phyloP scores from a whole-genome alignment of 352 stramenopile genomes.

The Discostella stelligera region DNA sequence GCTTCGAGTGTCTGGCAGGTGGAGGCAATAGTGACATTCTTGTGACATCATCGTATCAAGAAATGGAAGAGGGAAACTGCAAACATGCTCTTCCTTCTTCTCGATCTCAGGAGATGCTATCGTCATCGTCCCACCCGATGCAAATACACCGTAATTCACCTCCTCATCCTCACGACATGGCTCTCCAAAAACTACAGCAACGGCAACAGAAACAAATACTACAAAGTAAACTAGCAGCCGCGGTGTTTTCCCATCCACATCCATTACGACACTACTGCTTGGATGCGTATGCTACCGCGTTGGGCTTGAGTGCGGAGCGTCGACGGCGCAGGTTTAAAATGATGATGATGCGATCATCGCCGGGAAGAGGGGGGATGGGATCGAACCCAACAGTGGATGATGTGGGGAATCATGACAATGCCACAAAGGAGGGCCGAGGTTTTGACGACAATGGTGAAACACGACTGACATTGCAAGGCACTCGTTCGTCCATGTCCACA shows the following conservation, averaged over 20 bases:
- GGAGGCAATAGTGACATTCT: not conserved
- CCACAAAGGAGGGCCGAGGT: too few species aligned
- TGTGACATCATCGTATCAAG: not conserved
- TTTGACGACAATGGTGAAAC: not conserved
- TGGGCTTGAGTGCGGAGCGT: conserved; percentile 44
- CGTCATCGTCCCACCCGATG: not conserved
- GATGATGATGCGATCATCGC: not conserved
- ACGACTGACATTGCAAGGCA: not conserved
- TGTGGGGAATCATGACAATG: too few species aligned
- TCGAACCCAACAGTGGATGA: not conserved
- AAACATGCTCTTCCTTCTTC: not conserved
- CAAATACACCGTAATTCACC: not conserved
- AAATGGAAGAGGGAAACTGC: not conserved
- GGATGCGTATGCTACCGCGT: conserved; percentile 57
- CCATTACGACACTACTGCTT: conserved; percentile 67
- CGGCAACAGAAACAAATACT: conserved; percentile 35
- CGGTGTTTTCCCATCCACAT: conserved; percentile 70
- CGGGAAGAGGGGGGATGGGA: not conserved
- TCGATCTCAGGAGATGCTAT: not conserved
- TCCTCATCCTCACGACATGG: conserved; percentile 4
- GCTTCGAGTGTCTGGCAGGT: not conserved
- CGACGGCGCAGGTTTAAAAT: not conserved
- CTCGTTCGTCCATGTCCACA: not conserved
- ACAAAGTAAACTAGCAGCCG: conserved; percentile 61
- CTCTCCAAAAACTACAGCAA: conserved; percentile 14